These are phyloP conservation scores for Hymenoscyphus infarciens DNA, from an alignment of 2,329 filamentous ascomycete genomes.

Conservation along the genomic window DNA sequence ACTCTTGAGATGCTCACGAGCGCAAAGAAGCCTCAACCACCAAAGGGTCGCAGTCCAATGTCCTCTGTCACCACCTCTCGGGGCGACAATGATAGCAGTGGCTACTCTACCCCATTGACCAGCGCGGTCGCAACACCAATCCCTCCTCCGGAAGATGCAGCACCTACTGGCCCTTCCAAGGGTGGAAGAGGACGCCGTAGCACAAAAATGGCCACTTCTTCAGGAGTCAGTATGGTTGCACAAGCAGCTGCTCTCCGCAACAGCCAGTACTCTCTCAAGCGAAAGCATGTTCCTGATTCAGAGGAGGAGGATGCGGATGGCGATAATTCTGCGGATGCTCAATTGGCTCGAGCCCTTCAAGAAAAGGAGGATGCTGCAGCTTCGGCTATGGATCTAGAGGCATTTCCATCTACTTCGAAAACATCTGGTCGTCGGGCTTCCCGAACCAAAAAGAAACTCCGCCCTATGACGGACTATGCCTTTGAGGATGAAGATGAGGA, in stretches of 20 bases:
- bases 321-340: slow-evolving; percentile 45
- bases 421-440: slow-evolving; percentile 16
- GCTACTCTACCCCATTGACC: slow-evolving; percentile 60
- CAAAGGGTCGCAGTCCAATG: slow-evolving; percentile 36
- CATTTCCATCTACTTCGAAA: neutral
- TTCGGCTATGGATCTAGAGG: slow-evolving; percentile 38
- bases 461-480: slow-evolving; percentile 17
- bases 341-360: slow-evolving; percentile 55
- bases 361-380: slow-evolving; percentile 46
- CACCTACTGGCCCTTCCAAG: slow-evolving; percentile 17
- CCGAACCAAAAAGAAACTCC: slow-evolving; percentile 19
- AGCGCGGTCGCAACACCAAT: slow-evolving; percentile 51
- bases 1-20: slow-evolving; percentile 16
- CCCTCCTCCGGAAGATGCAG: slow-evolving; percentile 36
- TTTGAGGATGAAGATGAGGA: slow-evolving; percentile 33
- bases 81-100: slow-evolving; percentile 42
- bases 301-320: slow-evolving; percentile 36
- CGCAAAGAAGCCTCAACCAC: slow-evolving; percentile 26
- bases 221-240: slow-evolving; percentile 40
- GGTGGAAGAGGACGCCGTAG: slow-evolving; percentile 26
- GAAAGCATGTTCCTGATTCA: slow-evolving; percentile 44
- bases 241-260: slow-evolving; percentile 45
- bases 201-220: slow-evolving; percentile 12
- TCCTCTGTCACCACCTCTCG: slow-evolving; percentile 40
- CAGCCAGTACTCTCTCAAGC: slow-evolving; percentile 49